Conservation (phyloP, 2,329 filamentous ascomycete genomes). For the Diaporthe destruens region DNA sequence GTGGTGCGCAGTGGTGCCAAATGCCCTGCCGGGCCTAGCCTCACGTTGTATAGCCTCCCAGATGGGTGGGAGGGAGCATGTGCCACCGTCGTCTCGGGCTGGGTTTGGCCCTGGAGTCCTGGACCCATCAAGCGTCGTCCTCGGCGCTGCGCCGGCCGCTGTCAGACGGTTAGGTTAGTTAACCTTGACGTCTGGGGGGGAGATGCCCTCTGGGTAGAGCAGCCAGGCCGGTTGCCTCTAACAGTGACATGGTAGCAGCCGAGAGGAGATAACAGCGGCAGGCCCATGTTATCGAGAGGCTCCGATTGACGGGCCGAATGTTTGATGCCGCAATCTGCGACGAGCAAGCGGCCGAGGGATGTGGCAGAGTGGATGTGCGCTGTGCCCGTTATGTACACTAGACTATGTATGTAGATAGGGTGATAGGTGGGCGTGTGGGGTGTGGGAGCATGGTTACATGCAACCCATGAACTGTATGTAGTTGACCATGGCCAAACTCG, state of each 20-base stretch:
- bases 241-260: conserved; percentile 4
- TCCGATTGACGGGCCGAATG: conserved; percentile 24
- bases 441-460: conserved; percentile 17
- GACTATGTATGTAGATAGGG: too few species aligned
- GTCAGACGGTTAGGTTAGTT: conserved; percentile 10
- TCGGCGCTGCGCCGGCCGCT: not conserved
- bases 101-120: conserved; percentile 3
- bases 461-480: too few species aligned
- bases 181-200: not conserved
- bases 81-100: conserved; percentile 15
- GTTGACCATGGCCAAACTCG: not conserved
- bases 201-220: not conserved
- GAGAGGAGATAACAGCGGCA: conserved; percentile 16
- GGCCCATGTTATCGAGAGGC: not conserved
- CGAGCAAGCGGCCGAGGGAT: not conserved
- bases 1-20: conserved; percentile 15
- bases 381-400: too few species aligned
- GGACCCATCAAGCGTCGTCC: conserved; percentile 6
- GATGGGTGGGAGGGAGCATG: conserved; percentile 10
- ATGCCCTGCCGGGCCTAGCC: conserved; percentile 15
- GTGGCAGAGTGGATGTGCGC: not conserved
- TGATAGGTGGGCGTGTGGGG: not conserved
- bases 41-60: conserved; percentile 35
- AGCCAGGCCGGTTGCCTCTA: not conserved
- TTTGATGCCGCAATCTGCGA: conserved; percentile 14